Conservation (phyloP, 768 basidiomycete genomes). For the Macrolepiota dolichaula region DNA sequence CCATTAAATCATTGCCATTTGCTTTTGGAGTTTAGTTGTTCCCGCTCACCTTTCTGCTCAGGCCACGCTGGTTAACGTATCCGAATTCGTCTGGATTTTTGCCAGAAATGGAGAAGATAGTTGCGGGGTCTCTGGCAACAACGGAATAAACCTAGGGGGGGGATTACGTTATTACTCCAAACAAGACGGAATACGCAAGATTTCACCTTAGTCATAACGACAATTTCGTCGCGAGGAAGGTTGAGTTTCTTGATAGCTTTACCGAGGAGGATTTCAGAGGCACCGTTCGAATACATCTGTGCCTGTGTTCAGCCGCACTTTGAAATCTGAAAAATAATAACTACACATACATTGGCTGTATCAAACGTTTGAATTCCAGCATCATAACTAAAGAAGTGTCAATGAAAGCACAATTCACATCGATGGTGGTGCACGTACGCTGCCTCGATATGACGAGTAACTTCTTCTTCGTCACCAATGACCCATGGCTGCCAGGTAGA, state of each 20-base stretch:
- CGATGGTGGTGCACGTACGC: slow-evolving; percentile 24
- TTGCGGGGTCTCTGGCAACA: slow-evolving; percentile 23
- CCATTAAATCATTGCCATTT: background rate
- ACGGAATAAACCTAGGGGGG: slow-evolving; percentile 34
- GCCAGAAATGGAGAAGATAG: slow-evolving; percentile 8
- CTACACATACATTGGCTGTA: slow-evolving; percentile 43
- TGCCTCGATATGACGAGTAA: slow-evolving; percentile 47
- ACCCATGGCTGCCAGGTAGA: slow-evolving; percentile 50
- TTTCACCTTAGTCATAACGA: slow-evolving; percentile 71
- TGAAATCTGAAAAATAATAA: background rate
- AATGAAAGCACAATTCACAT: background rate
- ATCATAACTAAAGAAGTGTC: slow-evolving; percentile 38
- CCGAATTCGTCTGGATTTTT: slow-evolving; percentile 34
- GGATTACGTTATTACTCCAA: background rate
- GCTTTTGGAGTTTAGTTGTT: background rate
- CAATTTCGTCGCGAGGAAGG: slow-evolving; percentile 71
- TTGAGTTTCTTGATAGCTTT: slow-evolving; percentile 66
- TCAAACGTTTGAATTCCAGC: slow-evolving; percentile 65
- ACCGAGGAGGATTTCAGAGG: slow-evolving; percentile 64
- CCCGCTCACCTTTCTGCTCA: slow-evolving; percentile 28
- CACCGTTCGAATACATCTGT: slow-evolving; percentile 63
- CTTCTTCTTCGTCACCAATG: slow-evolving; percentile 43
- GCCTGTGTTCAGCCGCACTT: background rate
- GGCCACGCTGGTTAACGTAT: slow-evolving; percentile 53
- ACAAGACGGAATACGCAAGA: background rate